Evolutionary conservation across 306 rosid species (phyloP), one percentile per base, ranked within the genome.

Genomic region (Cucumis sativus): DNA sequence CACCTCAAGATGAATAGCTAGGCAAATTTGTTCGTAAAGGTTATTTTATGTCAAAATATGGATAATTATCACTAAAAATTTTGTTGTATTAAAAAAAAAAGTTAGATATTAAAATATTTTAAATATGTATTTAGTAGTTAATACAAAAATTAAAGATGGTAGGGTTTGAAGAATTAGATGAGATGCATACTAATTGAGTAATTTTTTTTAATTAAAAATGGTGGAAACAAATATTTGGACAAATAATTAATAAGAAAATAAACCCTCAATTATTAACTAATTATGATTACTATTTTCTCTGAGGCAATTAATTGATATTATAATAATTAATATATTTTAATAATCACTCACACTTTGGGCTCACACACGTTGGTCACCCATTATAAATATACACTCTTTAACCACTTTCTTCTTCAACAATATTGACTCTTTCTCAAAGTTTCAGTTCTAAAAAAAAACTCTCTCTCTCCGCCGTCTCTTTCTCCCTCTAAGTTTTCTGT

Each of bases 301-400:
- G 6, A 5, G 12, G 28, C 25, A 39, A 66, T 37, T 66, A 66
- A 39, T 66, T 10, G 1, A 17, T 6, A 43, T 37, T 59, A 64
- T 69, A 75, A 62, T 68, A 75, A 28, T 51, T 76, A 71, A 75
- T 7, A 37, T 30, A 17, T 54, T 33, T 69, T 39, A 69, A 28
- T 43, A 39, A 17, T 10, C 61, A 37, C 77, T 68, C 69, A 35
- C 69, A 35, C 45, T 64, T 73, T 41, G 51, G 71, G 54, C 79
- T 67, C 85, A 78, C 91, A 72, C 91, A 77, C 84, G 84, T 79
- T 81, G 81, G 75, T 74, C 45, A 3, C 55, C 69, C 74, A 83
- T 43, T 85, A 87, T 85, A 87, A 87, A 81, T 85, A 75, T 58
- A 52, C 28, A 16, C 35, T 20, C 75, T 67, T n/a, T 78, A 47